Evolutionary conservation across 805 yeast genomes (phyloP), one percentile per base, ranked within the genome.

Genomic region (Yamadazyma philogaea): DNA sequence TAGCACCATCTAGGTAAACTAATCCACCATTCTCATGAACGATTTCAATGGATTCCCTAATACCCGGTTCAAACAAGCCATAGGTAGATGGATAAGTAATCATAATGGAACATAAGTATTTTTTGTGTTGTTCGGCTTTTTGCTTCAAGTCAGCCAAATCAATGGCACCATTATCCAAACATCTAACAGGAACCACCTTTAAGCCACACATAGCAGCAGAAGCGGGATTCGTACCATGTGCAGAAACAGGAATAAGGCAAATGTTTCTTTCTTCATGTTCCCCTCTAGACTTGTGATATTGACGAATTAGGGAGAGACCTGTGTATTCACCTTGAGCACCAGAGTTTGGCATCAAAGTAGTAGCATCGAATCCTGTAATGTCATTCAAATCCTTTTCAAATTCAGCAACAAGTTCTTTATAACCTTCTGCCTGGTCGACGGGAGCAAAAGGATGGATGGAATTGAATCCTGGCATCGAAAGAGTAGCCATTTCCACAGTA

Each of bases 321-420:
- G 98, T 79, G 67, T 85, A 93, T 66, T 93, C 99, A 64, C 99
- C 99, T 66, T 91, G 96, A 30, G 99, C 98, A 52, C 99, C 99
- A 30, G 97, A 87, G 62, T 93, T 93, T 49, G 99, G 99, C 82
- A 88, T 95, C 46, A 87, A 70, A 2, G 97, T 86, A 16, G 95
- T 84, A 31, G 87, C 91, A 47, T 82, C 87, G 57, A 93, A 88
- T 0, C 98, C 98, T 8, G 99, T 91, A 50, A 93, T 90, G 50
- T 85, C 87, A 43, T 90, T 86, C 52, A 93, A 72, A 64, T 93
- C 98, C 28, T 72, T 68, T 62, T 87, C 96, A 26, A 93, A 77
- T 58, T 87, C 95, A 17, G 64, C 58, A 39, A 90, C 79, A 46
- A 93, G 66, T 59, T 85, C 84, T 51, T 75, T 61, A 65, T 91